Evolutionary conservation across 2,329 filamentous ascomycete genomes (phyloP).

Genomic region (Bipolaris sorokiniana): DNA sequence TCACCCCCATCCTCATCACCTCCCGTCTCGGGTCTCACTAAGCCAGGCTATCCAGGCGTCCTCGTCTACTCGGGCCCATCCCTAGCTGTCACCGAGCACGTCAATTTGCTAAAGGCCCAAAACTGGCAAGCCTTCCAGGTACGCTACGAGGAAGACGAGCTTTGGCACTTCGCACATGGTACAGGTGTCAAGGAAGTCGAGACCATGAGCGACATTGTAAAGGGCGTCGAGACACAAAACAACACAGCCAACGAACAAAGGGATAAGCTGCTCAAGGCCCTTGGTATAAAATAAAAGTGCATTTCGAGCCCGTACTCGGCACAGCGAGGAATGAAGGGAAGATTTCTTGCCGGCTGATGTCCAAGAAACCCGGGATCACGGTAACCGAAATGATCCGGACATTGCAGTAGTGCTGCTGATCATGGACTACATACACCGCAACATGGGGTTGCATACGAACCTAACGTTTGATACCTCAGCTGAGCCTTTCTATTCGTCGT

Average conservation of each 20-base stretch:
- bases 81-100: conserved; percentile 49
- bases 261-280: conserved; percentile 42
- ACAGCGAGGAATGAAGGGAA: background rate
- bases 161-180: conserved; percentile 51
- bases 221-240: conserved; percentile 35
- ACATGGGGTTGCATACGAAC: no score
- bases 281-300: conserved; percentile 42
- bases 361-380: no score
- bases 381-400: background rate
- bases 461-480: background rate
- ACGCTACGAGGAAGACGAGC: conserved; percentile 47
- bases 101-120: conserved; percentile 50
- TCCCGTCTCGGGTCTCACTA: conserved; percentile 51
- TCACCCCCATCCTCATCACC: conserved; percentile 33
- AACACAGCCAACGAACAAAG: conserved; percentile 20
- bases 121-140: conserved; percentile 58
- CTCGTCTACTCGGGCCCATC: conserved; percentile 52
- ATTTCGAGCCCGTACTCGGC: background rate
- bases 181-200: conserved; percentile 52
- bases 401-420: background rate
- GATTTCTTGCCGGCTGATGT: background rate
- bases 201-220: conserved; percentile 53
- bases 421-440: background rate
- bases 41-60: conserved; percentile 56
- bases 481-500: background rate